These are phyloP conservation scores for Pseudisothecium myosuroides DNA, from an alignment of 225 moss, liverwort and hornwort species.

Conservation along the genomic window DNA sequence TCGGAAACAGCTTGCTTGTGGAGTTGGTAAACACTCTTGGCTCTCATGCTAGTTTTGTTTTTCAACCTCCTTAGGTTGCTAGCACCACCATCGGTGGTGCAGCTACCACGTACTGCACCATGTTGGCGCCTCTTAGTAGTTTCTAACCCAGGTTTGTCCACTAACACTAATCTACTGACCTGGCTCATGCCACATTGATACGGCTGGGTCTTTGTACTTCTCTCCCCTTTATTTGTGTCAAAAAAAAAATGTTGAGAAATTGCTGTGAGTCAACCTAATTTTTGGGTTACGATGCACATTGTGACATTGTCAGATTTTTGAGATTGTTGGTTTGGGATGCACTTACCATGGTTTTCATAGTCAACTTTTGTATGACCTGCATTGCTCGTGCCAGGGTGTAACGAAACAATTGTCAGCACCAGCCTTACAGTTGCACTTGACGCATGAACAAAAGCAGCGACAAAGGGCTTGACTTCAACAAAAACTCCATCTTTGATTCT, in stretches of 20 bases:
- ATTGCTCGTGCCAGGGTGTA: not conserved
- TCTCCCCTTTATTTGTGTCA: no score
- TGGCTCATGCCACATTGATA: no score
- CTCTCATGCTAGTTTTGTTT: fast-evolving
- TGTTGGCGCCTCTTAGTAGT: no score
- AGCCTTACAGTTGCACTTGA: not conserved
- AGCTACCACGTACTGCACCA: no score
- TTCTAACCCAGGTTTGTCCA: no score
- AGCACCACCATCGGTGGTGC: no score
- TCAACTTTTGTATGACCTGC: not conserved
- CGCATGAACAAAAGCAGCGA: not conserved
- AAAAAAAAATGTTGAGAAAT: no score
- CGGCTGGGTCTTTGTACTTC: no score
- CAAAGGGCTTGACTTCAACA: not conserved
- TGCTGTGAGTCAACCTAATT: no score
- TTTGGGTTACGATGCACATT: not conserved
- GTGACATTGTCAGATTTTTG: not conserved
- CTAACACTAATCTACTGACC: no score
- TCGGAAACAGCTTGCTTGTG: fast-evolving
- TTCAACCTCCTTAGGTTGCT: no score
- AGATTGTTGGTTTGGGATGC: not conserved
- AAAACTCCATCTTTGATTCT: not conserved
- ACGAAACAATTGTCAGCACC: not conserved
- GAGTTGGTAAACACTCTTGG: no score
- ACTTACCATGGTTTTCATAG: not conserved